Evolutionary conservation across 176 grass and related monocot genomes (phyloP), one percentile per base, ranked within the genome.

Genomic region (Paspalum vaginatum): DNA sequence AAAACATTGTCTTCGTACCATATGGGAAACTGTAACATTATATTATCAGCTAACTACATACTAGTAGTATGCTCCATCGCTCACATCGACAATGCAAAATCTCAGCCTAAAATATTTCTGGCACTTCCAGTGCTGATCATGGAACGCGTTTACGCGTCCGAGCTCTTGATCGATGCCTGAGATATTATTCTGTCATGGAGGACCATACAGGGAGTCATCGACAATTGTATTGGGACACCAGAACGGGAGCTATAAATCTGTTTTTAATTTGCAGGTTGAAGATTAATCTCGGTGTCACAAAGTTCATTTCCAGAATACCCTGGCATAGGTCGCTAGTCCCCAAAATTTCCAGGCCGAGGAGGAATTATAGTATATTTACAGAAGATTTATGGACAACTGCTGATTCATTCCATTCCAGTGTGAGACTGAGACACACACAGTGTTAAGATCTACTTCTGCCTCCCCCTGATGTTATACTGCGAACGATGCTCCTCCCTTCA

Each of bases 321-420:
- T 16, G 37, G 39, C 54, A 37, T 61, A 4, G 11, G 24, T 25
- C 21, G 3, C 21, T 55, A 24, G 41, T 67, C 67, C 22, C 45
- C 7, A 59, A 84, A 46, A 7, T 14, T 69, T 20, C 81, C 21
- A 21, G 59, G 53, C 24, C 55, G 83, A 8, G 52, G 52, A 4
- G 37, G 76, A 32, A 32, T 89, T 43, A 43, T n/a, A 43, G 5
- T 60, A 60, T 60, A 21, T 89, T 64, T 81, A 85, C 82, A 85
- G 9, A 50, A 37, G 25, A 89, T 56, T 18, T 47, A 46, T 54
- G 56, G 76, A 76, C 63, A 74, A 69, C 62, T 43, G 70, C 14
- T 40, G 22, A 64, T 62, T 32, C 32, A 64, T 62, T 68, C 52
- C 32, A 64, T 62, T 68, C 52, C 32, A 39, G 44, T 68, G 54